Conservation (phyloP, 2,329 filamentous ascomycete genomes). For the Aspergillus fumigatus region DNA sequence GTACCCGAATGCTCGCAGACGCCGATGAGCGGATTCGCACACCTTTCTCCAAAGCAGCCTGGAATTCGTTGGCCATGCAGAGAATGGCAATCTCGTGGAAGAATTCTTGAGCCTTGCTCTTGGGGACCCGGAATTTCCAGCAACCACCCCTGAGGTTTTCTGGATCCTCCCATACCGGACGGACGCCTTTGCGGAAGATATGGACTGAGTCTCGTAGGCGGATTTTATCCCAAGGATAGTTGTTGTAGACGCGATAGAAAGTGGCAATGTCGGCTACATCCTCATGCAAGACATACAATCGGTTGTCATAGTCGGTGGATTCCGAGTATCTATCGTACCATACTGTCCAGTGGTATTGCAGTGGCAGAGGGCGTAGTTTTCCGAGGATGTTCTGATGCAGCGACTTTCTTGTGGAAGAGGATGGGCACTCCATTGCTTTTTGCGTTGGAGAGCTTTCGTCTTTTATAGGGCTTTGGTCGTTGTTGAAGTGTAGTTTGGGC, state of each 20-base stretch:
- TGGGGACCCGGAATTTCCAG: conserved; percentile 89
- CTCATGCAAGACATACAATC: conserved; percentile 36
- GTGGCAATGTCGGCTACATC: conserved; percentile 40
- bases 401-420: conserved; percentile 27
- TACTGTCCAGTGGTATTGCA: conserved; percentile 46
- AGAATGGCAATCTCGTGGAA: conserved; percentile 35
- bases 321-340: conserved; percentile 44
- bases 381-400: conserved; percentile 42
- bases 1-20: background rate
- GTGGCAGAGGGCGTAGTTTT: conserved; percentile 43
- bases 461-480: conserved; percentile 15
- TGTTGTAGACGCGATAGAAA: conserved; percentile 79
- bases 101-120: conserved; percentile 57
- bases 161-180: conserved; percentile 77
- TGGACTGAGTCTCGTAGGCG: conserved; percentile 74
- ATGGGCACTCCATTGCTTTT: conserved; percentile 1
- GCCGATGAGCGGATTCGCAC: conserved; percentile 40
- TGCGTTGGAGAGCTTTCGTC: conserved; percentile 10
- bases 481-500: conserved; percentile 20
- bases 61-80: conserved; percentile 37
- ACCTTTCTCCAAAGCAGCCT: conserved; percentile 73
- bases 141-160: conserved; percentile 81
- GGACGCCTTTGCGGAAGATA: conserved; percentile 73
- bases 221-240: conserved; percentile 70
- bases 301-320: conserved; percentile 26